Percentiles rank a stretch among this genome's conserved stretches.
phyloP scores from a whole-genome alignment of 257 asterid genomes.

The Solanum lignicaule region DNA sequence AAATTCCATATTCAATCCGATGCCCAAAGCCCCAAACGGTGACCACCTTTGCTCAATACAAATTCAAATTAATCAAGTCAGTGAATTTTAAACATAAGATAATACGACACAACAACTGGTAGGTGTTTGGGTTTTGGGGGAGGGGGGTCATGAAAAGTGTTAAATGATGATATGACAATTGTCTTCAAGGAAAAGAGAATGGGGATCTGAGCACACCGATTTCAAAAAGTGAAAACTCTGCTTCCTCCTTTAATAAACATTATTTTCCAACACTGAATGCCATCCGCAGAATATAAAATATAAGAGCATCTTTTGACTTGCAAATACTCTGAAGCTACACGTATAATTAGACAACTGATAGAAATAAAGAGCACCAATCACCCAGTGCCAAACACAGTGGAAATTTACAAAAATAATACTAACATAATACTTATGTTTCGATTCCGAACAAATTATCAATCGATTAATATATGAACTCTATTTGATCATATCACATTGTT shows the following conservation, averaged over 20 bases:
- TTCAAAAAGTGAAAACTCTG: background rate
- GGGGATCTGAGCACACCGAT: background rate
- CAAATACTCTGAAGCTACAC: slow-evolving; percentile 6
- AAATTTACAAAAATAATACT: background rate
- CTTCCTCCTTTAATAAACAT: background rate
- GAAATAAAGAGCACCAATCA: background rate
- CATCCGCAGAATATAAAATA: background rate
- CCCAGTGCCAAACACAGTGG: background rate
- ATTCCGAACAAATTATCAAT: background rate
- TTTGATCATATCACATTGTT: background rate
- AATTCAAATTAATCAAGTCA: background rate
- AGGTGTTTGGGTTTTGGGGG: background rate
- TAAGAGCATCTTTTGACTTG: slow-evolving; percentile 6
- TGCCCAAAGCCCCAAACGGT: background rate
- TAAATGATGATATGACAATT: background rate
- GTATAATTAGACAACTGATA: background rate
- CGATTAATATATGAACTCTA: background rate
- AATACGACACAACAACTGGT: background rate
- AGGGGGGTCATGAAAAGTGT: background rate
- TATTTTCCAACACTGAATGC: background rate
- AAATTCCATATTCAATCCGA: background rate
- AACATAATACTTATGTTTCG: background rate
- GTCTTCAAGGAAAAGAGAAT: background rate
- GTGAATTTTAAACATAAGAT: background rate
- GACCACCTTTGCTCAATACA: background rate